These are phyloP conservation scores for Talaromyces ruber DNA, from an alignment of 495 filamentous ascomycete species.

Conservation along the genomic window DNA sequence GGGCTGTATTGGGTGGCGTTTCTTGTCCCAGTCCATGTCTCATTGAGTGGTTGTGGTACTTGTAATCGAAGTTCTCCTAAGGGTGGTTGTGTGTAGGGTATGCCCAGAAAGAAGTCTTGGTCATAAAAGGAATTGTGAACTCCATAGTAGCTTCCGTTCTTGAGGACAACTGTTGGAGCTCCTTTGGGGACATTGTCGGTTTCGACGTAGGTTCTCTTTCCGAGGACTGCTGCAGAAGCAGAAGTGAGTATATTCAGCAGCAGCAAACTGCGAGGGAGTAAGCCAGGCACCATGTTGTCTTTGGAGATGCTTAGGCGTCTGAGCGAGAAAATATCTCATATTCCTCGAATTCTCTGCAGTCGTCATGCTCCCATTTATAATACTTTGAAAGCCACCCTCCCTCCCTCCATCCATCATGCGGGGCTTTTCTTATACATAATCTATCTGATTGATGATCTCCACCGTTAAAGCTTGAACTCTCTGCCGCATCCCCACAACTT, in stretches of 20 bases:
- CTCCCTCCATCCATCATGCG: neutral
- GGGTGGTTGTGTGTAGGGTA: conserved; percentile 39
- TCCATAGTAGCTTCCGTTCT: conserved; percentile 35
- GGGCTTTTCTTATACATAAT: neutral
- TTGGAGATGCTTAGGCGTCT: neutral
- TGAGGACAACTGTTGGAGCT: neutral
- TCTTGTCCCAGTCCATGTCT: conserved; percentile 12
- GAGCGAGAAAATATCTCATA: neutral
- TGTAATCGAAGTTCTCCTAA: conserved; percentile 12
- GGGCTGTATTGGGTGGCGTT: conserved; percentile 25
- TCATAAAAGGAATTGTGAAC: conserved; percentile 23
- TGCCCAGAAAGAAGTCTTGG: conserved; percentile 39
- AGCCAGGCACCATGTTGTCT: neutral
- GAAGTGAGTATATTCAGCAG: neutral
- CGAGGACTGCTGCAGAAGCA: conserved; percentile 1
- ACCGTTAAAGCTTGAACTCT: conserved; percentile 1
- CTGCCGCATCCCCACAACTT: neutral
- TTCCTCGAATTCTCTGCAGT: neutral
- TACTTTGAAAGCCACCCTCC: neutral
- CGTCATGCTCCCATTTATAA: neutral
- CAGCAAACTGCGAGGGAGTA: neutral
- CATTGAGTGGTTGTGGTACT: conserved; percentile 12
- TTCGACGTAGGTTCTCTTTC: neutral
- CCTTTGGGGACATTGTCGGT: neutral
- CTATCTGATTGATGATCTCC: neutral